A percentile compares a stretch with the other conserved stretches of the same genome.
Conservation (phyloP, 192 early-diverging fungal genomes). For the Obelidium mucronatum region DNA sequence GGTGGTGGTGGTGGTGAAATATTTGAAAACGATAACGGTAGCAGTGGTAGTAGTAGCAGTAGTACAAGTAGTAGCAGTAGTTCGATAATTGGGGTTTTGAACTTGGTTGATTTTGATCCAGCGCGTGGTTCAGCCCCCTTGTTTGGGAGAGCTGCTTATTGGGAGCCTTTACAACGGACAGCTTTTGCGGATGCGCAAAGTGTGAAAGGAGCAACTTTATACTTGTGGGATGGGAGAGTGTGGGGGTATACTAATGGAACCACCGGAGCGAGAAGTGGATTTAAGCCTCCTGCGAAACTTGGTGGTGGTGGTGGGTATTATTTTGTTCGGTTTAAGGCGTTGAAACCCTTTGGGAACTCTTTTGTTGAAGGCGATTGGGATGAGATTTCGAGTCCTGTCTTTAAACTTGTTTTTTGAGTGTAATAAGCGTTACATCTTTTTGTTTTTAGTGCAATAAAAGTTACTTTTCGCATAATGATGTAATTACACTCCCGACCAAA, state of each 20-base stretch:
- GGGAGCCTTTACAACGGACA: background rate
- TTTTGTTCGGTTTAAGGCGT: background rate
- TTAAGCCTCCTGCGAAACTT: too few relatives aligned
- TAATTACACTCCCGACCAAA: background rate
- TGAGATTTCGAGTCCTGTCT: too few relatives aligned
- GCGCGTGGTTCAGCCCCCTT: background rate
- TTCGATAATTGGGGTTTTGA: background rate
- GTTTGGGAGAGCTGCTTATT: too few relatives aligned
- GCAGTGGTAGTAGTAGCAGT: too few relatives aligned
- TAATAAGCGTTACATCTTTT: background rate
- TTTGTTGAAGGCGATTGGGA: background rate
- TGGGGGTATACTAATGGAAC: background rate
- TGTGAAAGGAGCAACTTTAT: background rate
- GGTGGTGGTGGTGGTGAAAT: background rate
- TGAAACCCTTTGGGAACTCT: background rate
- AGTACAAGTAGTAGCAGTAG: too few relatives aligned
- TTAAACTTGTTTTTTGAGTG: too few relatives aligned
- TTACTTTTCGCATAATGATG: background rate
- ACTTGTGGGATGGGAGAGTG: background rate
- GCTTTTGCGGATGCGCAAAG: background rate
- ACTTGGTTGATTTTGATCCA: background rate
- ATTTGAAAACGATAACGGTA: background rate
- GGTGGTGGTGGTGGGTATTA: background rate
- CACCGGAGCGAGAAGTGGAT: background rate
- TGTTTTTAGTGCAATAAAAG: background rate